A percentile compares a stretch with the other conserved stretches of the same genome.
Evolutionary conservation across 202 grass and related monocot genomes (phyloP).

Genomic region (Bolboschoenoplectus hybrid): DNA sequence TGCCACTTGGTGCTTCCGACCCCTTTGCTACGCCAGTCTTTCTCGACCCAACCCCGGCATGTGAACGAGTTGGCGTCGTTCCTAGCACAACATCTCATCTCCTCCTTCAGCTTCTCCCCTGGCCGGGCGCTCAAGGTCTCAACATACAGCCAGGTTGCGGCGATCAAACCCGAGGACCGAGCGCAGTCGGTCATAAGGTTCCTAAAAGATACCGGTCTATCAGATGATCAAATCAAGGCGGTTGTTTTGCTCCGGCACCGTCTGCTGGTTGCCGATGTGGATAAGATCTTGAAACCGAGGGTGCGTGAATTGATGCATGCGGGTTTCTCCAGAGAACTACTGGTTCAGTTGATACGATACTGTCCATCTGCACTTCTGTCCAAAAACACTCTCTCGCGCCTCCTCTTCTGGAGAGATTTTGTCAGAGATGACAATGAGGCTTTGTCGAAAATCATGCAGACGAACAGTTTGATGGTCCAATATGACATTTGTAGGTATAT

Average conservation of each 20-base stretch:
- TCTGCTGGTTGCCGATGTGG: conserved; percentile 46
- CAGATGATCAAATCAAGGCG: conserved; percentile 41
- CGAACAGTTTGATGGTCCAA: not conserved
- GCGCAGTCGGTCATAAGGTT: not conserved
- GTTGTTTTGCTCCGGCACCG: conserved; percentile 30
- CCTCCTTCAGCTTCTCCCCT: conserved; percentile 19
- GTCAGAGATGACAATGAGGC: not conserved
- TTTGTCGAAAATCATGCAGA: conserved; percentile 32
- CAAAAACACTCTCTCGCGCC: not conserved
- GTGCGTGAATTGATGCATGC: conserved; percentile 34
- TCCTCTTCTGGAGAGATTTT: conserved; percentile 38
- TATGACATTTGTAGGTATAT: conserved; percentile 29
- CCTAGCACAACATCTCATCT: conserved; percentile 36
- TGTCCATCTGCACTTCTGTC: not conserved
- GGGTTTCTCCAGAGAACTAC: conserved; percentile 46
- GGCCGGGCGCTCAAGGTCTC: not conserved
- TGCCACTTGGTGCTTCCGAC: too few relatives aligned
- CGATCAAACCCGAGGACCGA: not conserved
- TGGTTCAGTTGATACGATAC: conserved; percentile 49
- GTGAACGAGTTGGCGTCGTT: not conserved
- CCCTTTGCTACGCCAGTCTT: too few relatives aligned
- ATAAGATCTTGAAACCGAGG: conserved; percentile 49
- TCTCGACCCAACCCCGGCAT: too few relatives aligned
- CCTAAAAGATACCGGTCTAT: conserved; percentile 43
- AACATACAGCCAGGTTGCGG: not conserved